A percentile compares a stretch with the other conserved stretches of the same genome.
Conservation (phyloP, 805 yeast genomes). For the Limtongia smithiae region DNA sequence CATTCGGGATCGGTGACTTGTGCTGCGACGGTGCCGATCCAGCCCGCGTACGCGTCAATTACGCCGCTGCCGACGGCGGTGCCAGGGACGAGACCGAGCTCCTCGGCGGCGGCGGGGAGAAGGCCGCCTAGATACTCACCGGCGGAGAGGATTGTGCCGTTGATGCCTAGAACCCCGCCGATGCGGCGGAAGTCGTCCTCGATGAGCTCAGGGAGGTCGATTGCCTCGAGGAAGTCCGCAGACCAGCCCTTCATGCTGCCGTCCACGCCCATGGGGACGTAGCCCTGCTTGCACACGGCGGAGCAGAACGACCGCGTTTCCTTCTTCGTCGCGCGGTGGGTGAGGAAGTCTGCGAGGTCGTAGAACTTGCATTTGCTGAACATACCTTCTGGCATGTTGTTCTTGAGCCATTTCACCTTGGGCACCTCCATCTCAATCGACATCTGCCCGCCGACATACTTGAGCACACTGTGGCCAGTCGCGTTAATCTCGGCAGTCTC, state of each 20-base stretch:
- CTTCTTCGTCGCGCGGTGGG: slow-evolving; percentile 83
- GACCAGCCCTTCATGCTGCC: slow-evolving; percentile 88
- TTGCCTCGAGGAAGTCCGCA: slow-evolving; percentile 59
- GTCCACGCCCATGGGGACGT: slow-evolving; percentile 88
- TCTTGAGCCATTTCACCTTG: slow-evolving; percentile 93
- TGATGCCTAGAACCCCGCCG: slow-evolving; percentile 77
- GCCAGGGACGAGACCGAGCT: slow-evolving; percentile 73
- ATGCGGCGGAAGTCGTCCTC: slow-evolving; percentile 71
- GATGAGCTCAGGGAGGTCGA: slow-evolving; percentile 73
- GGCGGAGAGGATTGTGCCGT: slow-evolving; percentile 75
- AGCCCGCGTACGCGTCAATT: slow-evolving; percentile 97
- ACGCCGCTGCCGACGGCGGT: slow-evolving; percentile 93
- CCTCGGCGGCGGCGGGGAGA: slow-evolving; percentile 62
- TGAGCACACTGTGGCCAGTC: slow-evolving; percentile 71
- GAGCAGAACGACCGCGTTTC: slow-evolving; percentile 89
- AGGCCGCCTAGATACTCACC: slow-evolving; percentile 86
- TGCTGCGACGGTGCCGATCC: slow-evolving; percentile 98
- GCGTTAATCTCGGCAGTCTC: slow-evolving; percentile 81
- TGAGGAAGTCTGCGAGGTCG: slow-evolving; percentile 87
- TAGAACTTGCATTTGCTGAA: slow-evolving; percentile 72
- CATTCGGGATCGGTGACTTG: slow-evolving; percentile 53
- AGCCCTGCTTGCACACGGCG: slow-evolving; percentile 92
- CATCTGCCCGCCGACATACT: slow-evolving; percentile 96
- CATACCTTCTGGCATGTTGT: slow-evolving; percentile 61
- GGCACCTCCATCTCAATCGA: slow-evolving; percentile 98